Conservation (phyloP, 768 basidiomycete species). For the Tremella yokohamensis region DNA sequence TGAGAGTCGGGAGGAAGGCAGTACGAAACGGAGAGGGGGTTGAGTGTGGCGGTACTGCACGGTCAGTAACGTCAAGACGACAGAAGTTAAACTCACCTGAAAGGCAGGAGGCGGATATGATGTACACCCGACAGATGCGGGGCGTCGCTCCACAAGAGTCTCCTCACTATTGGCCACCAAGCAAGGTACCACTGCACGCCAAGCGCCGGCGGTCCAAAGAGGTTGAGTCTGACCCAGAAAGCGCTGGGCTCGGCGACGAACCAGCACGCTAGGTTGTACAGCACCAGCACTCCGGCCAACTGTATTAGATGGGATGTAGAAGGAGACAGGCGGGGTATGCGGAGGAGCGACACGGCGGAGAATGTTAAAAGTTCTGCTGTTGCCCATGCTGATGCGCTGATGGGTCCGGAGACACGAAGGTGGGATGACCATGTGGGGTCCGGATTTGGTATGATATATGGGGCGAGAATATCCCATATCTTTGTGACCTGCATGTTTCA, state of each 20-base stretch:
- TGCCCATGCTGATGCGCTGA: conserved; percentile 37
- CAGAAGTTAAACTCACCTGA: conserved; percentile 54
- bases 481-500: conserved; percentile 67
- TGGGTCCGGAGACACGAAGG: conserved; percentile 51
- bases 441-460: conserved; percentile 51
- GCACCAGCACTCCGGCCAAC: conserved; percentile 26
- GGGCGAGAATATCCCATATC: conserved; percentile 64
- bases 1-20: conserved; percentile 62
- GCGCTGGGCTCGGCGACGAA: conserved; percentile 34
- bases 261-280: conserved; percentile 47
- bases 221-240: conserved; percentile 12
- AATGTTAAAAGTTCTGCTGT: conserved; percentile 43
- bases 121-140: conserved; percentile 65
- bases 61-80: not conserved
- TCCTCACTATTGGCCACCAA: conserved; percentile 32
- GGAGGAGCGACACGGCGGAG: conserved; percentile 43
- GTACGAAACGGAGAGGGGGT: conserved; percentile 69
- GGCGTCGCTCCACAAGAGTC: conserved; percentile 17
- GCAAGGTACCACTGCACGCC: conserved; percentile 29
- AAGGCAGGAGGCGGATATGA: conserved; percentile 86
- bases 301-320: conserved; percentile 31
- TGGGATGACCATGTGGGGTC: conserved; percentile 55
- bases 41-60: conserved; percentile 74
- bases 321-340: conserved; percentile 52
- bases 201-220: conserved; percentile 30